These are phyloP conservation scores for Desmodesmus armatus DNA, from an alignment of 139 green algal species.

Conservation along the genomic window DNA sequence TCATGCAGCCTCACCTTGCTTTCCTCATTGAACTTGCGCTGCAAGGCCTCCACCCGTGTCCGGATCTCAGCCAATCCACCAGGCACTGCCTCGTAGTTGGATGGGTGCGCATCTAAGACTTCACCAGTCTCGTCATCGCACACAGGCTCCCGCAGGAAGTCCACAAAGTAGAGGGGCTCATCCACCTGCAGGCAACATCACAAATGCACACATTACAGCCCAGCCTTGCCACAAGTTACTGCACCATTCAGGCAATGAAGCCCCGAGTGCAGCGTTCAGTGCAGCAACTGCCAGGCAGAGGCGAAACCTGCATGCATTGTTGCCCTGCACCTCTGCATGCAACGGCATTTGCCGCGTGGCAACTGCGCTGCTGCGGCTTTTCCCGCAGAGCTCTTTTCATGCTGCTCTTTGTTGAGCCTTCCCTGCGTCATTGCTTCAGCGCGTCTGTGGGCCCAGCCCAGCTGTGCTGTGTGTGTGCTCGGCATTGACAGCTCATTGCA, in stretches of 20 bases:
- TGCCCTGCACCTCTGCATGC: background rate
- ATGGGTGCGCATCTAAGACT: slow-evolving; percentile 79
- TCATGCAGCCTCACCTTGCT: slow-evolving; percentile 72
- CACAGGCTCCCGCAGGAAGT: slow-evolving; percentile 92
- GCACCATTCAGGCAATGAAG: too few species aligned
- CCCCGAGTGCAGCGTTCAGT: background rate
- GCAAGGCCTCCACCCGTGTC: slow-evolving; percentile 75
- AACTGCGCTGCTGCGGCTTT: too few species aligned
- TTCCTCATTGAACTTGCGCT: slow-evolving; percentile 87
- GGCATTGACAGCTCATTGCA: too few species aligned
- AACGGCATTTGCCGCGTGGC: background rate
- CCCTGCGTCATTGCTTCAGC: too few species aligned
- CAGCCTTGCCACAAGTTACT: too few species aligned
- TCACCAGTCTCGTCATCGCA: slow-evolving; percentile 90
- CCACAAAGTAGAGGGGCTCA: slow-evolving; percentile 92
- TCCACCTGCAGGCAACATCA: slow-evolving; percentile 65
- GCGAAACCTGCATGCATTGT: background rate
- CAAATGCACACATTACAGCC: too few species aligned
- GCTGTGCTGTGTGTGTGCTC: too few species aligned
- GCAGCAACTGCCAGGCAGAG: background rate
- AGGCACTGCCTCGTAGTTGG: slow-evolving; percentile 86
- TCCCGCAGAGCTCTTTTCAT: too few species aligned
- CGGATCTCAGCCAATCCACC: slow-evolving; percentile 79
- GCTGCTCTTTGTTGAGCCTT: too few species aligned
- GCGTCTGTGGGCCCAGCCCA: too few species aligned